Percentiles rank a stretch among this genome's conserved stretches.
These are phyloP conservation scores for Sporobolus alterniflorus DNA, from an alignment of 202 grass and related monocot genomes.

Conservation along the genomic window DNA sequence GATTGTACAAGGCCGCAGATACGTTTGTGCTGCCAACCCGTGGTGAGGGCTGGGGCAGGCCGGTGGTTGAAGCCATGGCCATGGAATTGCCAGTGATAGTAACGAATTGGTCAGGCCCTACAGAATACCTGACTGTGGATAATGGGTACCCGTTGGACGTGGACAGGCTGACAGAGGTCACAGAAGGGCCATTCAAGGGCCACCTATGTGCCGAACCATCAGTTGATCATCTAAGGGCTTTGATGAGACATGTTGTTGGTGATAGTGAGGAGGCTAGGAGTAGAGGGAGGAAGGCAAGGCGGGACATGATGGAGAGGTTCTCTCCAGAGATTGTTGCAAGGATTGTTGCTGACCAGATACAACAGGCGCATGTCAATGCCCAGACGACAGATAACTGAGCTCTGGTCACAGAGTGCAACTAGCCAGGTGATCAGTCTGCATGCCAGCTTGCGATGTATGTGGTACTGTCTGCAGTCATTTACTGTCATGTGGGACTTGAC, in stretches of 20 bases:
- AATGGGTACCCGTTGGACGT: constrained; percentile 63
- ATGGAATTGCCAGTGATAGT: constrained; percentile 71
- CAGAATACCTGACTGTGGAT: constrained; percentile 61
- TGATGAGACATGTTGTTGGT: constrained; percentile 55
- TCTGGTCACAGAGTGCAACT: background rate
- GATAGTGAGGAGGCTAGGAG: constrained; percentile 41
- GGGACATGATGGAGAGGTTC: constrained; percentile 54
- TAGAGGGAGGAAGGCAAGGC: constrained; percentile 62
- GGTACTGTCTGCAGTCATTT: background rate
- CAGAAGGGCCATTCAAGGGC: constrained; percentile 67
- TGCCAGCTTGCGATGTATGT: background rate
- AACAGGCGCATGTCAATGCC: constrained; percentile 28
- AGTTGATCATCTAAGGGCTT: constrained; percentile 37
- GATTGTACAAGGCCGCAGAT: constrained; percentile 54
- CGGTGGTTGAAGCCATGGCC: constrained; percentile 69
- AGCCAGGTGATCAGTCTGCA: constrained; percentile 6
- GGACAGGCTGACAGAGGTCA: constrained; percentile 40
- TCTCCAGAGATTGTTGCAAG: constrained; percentile 52
- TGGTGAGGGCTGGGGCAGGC: constrained; percentile 75
- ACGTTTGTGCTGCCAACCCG: constrained; percentile 63
- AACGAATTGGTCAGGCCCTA: constrained; percentile 74
- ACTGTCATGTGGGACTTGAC: no score
- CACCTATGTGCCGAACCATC: constrained; percentile 65
- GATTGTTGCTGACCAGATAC: constrained; percentile 57
- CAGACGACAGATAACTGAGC: constrained; percentile 1